Evolutionary conservation across 2,329 filamentous ascomycete genomes (phyloP).

Genomic region (Harringtonia lauricola): DNA sequence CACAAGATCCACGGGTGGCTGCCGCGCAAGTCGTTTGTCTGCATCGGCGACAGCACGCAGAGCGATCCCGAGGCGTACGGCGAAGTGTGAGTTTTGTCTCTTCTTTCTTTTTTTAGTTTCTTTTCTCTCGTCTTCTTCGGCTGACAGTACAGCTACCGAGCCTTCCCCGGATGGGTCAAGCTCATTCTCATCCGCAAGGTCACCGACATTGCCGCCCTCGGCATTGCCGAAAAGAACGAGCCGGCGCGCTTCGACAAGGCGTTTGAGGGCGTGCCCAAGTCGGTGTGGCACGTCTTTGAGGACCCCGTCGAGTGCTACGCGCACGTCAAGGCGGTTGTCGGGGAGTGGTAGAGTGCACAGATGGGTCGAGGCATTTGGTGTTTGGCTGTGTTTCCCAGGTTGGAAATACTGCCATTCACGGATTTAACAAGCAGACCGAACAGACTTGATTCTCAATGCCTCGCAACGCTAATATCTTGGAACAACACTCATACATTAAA

Average conservation of each 20-base stretch:
- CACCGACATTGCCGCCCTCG: slow-evolving; percentile 55
- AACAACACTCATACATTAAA: too few relatives aligned
- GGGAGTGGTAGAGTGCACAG: neutral
- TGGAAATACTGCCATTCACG: too few relatives aligned
- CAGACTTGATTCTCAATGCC: neutral
- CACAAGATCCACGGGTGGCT: slow-evolving; percentile 69
- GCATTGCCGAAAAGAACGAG: slow-evolving; percentile 65
- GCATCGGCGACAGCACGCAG: slow-evolving; percentile 85
- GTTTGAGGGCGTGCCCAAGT: slow-evolving; percentile 61
- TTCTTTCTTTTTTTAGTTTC: neutral
- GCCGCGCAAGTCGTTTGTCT: slow-evolving; percentile 67
- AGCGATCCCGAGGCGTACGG: slow-evolving; percentile 85
- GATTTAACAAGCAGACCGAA: too few relatives aligned
- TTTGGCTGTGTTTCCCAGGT: too few relatives aligned
- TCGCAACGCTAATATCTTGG: too few relatives aligned
- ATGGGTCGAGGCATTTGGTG: neutral
- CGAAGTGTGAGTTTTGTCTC: slow-evolving; percentile 46
- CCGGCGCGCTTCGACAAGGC: slow-evolving; percentile 69
- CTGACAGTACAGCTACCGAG: slow-evolving; percentile 36
- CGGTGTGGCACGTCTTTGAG: slow-evolving; percentile 74
- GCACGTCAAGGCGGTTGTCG: slow-evolving; percentile 20
- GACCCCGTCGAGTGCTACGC: slow-evolving; percentile 55
- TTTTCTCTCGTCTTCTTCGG: neutral
- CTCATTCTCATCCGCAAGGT: slow-evolving; percentile 82
- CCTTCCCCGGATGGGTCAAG: slow-evolving; percentile 64